Conservation (phyloP, 257 asterid species). For the Solanum habrochaites region DNA sequence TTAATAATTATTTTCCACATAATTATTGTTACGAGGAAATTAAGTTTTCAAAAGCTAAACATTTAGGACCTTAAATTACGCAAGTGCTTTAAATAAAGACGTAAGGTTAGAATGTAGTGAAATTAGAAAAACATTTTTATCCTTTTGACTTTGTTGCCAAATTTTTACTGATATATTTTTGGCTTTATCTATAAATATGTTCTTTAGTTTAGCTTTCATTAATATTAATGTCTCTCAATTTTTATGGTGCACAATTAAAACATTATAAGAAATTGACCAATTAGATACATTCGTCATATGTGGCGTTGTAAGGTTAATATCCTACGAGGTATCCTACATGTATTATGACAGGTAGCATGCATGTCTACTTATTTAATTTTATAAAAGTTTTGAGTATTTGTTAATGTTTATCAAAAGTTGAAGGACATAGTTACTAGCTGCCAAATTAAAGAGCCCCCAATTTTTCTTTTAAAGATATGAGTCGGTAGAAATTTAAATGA, state of each 20-base stretch:
- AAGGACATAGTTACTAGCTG: not conserved
- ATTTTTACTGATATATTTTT: not conserved
- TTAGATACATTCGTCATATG: too few relatives aligned
- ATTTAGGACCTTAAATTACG: not conserved
- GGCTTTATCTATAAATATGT: not conserved
- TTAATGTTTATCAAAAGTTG: not conserved
- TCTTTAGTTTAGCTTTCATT: too few relatives aligned
- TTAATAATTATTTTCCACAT: not conserved
- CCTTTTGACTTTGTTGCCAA: not conserved
- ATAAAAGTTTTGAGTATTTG: too few relatives aligned
- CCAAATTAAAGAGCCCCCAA: not conserved
- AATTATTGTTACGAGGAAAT: not conserved
- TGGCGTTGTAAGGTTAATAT: not conserved
- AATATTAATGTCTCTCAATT: not conserved
- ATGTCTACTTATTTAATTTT: too few relatives aligned
- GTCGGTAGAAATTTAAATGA: not conserved
- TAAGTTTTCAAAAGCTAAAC: not conserved
- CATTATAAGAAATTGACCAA: too few relatives aligned
- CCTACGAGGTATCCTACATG: not conserved
- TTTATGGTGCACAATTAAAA: too few relatives aligned
- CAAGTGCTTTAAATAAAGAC: not conserved
- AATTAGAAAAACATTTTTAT: not conserved
- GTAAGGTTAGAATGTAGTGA: not conserved
- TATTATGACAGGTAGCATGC: too few relatives aligned
- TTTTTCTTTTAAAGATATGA: not conserved